Percentiles rank a stretch among this genome's conserved stretches.
Conservation (phyloP, 2,329 filamentous ascomycete species). For the Zasmidium cellare region DNA sequence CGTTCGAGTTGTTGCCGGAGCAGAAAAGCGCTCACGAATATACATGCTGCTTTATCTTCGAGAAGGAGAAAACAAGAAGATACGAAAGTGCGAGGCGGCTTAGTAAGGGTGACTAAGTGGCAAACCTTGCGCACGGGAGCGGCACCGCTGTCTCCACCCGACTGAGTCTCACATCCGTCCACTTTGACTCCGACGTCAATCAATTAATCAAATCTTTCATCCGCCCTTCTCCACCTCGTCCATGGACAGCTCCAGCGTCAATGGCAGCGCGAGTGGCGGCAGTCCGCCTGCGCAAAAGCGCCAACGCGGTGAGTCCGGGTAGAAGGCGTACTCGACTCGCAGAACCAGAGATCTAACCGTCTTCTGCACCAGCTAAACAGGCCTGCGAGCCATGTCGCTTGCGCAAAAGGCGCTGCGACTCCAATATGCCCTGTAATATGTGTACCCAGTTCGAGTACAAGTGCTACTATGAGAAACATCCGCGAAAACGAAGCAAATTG, state of each 20-base stretch:
- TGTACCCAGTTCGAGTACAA: slow-evolving; percentile 57
- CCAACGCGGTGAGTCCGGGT: too few relatives aligned
- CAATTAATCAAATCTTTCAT: background rate
- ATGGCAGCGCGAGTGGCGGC: slow-evolving; percentile 8
- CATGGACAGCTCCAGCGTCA: background rate
- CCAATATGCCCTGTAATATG: slow-evolving; percentile 53
- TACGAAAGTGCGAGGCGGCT: too few relatives aligned
- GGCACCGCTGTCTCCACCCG: background rate
- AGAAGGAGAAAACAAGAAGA: too few relatives aligned
- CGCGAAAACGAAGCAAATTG: slow-evolving; percentile 36
- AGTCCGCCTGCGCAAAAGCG: slow-evolving; percentile 28
- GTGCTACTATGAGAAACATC: slow-evolving; percentile 48
- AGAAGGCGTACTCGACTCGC: too few relatives aligned
- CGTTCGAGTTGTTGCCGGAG: too few relatives aligned
- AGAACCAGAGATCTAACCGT: too few relatives aligned
- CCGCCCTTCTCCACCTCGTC: background rate
- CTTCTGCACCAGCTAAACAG: too few relatives aligned
- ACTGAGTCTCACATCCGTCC: background rate
- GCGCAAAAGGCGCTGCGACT: slow-evolving; percentile 59
- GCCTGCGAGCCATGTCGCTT: slow-evolving; percentile 52
- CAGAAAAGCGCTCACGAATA: too few relatives aligned
- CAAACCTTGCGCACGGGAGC: too few relatives aligned
- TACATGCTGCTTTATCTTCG: too few relatives aligned
- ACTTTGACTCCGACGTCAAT: background rate
- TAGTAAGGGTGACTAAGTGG: too few relatives aligned